These are phyloP conservation scores for Sordaria brevicollis DNA, from an alignment of 495 filamentous ascomycete genomes.

Conservation along the genomic window DNA sequence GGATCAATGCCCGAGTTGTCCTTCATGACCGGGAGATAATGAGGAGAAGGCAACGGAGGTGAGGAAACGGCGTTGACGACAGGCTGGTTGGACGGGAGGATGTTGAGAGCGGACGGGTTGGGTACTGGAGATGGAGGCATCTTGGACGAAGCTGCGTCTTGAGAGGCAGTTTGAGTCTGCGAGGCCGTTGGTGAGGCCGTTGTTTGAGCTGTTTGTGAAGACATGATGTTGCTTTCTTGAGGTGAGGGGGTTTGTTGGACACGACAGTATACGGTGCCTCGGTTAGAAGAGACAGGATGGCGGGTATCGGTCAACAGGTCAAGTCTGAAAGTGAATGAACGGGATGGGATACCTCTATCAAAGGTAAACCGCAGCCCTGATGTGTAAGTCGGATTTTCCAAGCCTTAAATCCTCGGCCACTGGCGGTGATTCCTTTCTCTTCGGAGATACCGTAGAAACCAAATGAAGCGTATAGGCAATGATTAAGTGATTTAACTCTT, in stretches of 20 bases:
- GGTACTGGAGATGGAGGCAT: slow-evolving; percentile 21
- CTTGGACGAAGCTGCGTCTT: slow-evolving; percentile 19
- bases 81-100: slow-evolving; percentile 45
- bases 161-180: neutral
- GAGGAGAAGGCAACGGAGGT: slow-evolving; percentile 11
- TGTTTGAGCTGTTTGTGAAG: neutral
- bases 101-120: slow-evolving; percentile 29
- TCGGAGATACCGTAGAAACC: neutral
- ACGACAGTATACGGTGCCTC: neutral
- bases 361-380: neutral
- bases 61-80: slow-evolving; percentile 34
- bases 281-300: neutral
- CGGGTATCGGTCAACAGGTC: neutral
- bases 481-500: neutral
- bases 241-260: neutral
- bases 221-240: neutral
- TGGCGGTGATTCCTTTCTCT: neutral
- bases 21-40: slow-evolving; percentile 13
- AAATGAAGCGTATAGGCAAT: neutral
- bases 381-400: neutral
- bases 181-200: neutral
- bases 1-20: slow-evolving; percentile 49
- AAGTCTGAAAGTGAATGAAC: too few species aligned
- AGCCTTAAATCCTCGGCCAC: neutral
- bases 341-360: neutral